Evolutionary conservation across 2,329 filamentous ascomycete species (phyloP).

Genomic region (Aspergillaceae sp.): DNA sequence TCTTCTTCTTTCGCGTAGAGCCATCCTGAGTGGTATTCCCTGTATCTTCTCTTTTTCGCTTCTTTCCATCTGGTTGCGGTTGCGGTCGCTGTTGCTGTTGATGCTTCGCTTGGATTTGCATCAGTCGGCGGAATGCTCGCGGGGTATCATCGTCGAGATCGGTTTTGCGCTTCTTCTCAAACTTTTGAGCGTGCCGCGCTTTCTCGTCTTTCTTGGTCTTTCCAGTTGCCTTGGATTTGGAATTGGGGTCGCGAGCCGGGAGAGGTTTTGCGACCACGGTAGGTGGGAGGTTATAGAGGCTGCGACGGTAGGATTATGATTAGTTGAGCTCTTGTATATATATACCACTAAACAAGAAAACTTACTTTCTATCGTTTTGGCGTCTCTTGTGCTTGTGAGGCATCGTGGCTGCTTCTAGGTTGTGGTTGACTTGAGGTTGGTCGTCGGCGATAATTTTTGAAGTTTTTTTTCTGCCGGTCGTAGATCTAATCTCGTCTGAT

Average conservation of each 20-base stretch:
- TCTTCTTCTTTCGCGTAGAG: not conserved
- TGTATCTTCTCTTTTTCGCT: constrained; percentile 1
- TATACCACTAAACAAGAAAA: not conserved
- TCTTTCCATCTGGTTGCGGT: constrained; percentile 21
- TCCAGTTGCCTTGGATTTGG: constrained; percentile 26
- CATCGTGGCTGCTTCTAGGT: constrained; percentile 43
- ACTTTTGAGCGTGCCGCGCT: constrained; percentile 41
- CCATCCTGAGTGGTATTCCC: not conserved
- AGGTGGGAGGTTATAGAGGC: constrained; percentile 52
- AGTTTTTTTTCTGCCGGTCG: constrained; percentile 5
- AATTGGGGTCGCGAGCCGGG: constrained; percentile 42
- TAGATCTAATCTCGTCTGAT: not conserved
- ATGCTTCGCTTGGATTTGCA: constrained; percentile 58
- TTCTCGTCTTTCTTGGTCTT: constrained; percentile 24
- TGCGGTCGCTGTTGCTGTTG: not conserved
- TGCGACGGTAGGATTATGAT: constrained; percentile 8
- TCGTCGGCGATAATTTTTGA: not conserved
- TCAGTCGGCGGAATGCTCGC: constrained; percentile 75
- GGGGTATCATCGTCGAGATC: constrained; percentile 65
- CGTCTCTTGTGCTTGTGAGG: constrained; percentile 76
- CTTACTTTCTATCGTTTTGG: constrained; percentile 31
- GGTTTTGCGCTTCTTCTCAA: constrained; percentile 22
- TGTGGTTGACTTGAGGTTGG: not conserved
- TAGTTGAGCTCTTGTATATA: not conserved
- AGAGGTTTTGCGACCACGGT: constrained; percentile 52